phyloP scores from a whole-genome alignment of 2,329 filamentous ascomycete species.

The Pseudocercospora pini-densiflorae region DNA sequence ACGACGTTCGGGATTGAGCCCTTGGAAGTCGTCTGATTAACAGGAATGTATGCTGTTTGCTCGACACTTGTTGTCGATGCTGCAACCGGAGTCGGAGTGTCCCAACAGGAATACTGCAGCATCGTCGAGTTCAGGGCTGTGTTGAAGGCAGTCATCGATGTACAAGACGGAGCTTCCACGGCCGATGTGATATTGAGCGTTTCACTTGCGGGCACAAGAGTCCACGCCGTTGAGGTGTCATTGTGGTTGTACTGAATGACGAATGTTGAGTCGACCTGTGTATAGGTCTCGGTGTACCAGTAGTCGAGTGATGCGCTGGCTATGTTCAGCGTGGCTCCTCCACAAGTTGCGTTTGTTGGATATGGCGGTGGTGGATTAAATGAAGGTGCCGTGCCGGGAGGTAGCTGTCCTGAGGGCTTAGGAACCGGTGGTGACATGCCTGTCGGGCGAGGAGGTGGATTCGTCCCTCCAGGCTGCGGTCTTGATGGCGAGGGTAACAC shows the following conservation, averaged over 20 bases:
- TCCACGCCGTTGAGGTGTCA: constrained; percentile 38
- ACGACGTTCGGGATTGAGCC: constrained; percentile 37
- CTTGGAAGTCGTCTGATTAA: constrained; percentile 35
- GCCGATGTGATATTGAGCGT: constrained; percentile 40
- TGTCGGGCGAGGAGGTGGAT: neutral
- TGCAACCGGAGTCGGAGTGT: constrained; percentile 37
- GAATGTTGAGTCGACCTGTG: constrained; percentile 40
- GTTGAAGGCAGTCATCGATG: constrained; percentile 30
- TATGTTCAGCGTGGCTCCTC: constrained; percentile 42
- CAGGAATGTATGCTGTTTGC: constrained; percentile 34
- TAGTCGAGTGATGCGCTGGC: constrained; percentile 41
- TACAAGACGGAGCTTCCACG: constrained; percentile 34
- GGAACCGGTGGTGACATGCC: neutral
- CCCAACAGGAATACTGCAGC: constrained; percentile 30
- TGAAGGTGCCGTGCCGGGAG: constrained; percentile 4
- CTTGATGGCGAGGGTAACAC: too few relatives aligned
- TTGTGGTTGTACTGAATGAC: constrained; percentile 35
- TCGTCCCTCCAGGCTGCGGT: too few relatives aligned
- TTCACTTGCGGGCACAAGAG: constrained; percentile 36
- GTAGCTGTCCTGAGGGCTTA: neutral
- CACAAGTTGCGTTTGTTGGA: constrained; percentile 27
- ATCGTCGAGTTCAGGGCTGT: constrained; percentile 24
- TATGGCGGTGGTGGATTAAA: constrained; percentile 16
- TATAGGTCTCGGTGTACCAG: constrained; percentile 41
- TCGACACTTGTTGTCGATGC: constrained; percentile 38